These are phyloP conservation scores for Tulasnella sp. DNA, from an alignment of 768 basidiomycete genomes.

Conservation along the genomic window DNA sequence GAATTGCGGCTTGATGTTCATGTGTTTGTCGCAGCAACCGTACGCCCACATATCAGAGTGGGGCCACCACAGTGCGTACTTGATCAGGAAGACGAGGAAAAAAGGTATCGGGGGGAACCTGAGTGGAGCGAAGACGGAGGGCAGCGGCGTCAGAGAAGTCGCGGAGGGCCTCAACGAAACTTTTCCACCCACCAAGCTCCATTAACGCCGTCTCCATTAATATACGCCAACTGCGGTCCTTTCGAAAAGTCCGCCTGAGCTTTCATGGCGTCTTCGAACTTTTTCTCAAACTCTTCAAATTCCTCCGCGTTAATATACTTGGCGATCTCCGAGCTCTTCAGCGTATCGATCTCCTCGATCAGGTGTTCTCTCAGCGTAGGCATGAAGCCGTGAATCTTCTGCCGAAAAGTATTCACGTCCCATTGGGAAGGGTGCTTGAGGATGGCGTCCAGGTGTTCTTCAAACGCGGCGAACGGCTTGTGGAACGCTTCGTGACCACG, in stretches of 20 bases:
- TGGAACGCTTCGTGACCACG: not conserved
- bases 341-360: constrained; percentile 12
- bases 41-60: constrained; percentile 18
- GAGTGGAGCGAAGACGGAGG: not conserved
- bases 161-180: not conserved
- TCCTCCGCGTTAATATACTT: constrained; percentile 6
- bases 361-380: constrained; percentile 8
- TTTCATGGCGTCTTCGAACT: not conserved
- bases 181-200: constrained; percentile 16
- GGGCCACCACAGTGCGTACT: not conserved
- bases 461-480: not conserved
- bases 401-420: not conserved
- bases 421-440: not conserved
- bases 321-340: not conserved
- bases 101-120: constrained; percentile 4
- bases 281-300: not conserved
- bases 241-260: not conserved
- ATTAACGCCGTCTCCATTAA: constrained; percentile 15
- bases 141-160: not conserved
- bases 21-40: constrained; percentile 10
- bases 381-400: not conserved
- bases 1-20: constrained; percentile 15
- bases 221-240: not conserved
- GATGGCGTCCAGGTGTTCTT: not conserved
- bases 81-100: constrained; percentile 8